Evolutionary conservation across 2,329 filamentous ascomycete species (phyloP), one percentile per base, ranked within the genome.

Genomic region (Ophiostoma pallidulum): DNA sequence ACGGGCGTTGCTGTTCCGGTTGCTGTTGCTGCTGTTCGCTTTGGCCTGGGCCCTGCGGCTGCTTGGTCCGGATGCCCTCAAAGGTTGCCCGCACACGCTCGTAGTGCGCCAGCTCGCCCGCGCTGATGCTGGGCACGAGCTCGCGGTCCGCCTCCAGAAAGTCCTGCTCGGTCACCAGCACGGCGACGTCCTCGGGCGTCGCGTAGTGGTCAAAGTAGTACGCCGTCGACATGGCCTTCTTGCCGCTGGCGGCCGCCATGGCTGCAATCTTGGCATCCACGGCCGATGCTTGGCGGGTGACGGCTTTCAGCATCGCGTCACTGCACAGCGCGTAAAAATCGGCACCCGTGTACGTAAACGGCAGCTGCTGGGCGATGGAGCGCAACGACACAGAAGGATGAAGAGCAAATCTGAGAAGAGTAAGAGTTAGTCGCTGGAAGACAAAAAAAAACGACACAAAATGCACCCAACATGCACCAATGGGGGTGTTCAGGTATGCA

Each of bases 281-380:
- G 2, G 78, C 73, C 1, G 80, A 77, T 2, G 92, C 89, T 61
- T 94, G 87, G 5, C 92, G 81, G 3, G 92, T 98, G 50, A 98
- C 91, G 18, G 92, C 92, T 65, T 98, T 97, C 56, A 98, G 83
- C 92, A 98, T 98, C 44, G 92, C 89, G 64, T 98, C 92, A 37
- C 89, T 95, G 70, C 91, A 97, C 18, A 98, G 75, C 1, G 92
- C 92, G 66, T 98, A 98, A 61, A 98, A 83, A 67, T 98, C 92
- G 53, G 92, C 92, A 60, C 92, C 92, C 0, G 92, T 98, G 68
- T 96, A 98, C 3, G 91, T 97, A 62, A 96, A 92, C 0, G 92
- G 92, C 4, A 98, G 76, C 10, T 74, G 74, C 44, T 84, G 74
- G 4, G 91, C 84, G 40, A 98, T 80, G 8, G 78, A 69, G 22